Evolutionary conservation across 345 rosid genomes (phyloP), one percentile per base, ranked within the genome.

Genomic region (Conringia planisiliqua): DNA sequence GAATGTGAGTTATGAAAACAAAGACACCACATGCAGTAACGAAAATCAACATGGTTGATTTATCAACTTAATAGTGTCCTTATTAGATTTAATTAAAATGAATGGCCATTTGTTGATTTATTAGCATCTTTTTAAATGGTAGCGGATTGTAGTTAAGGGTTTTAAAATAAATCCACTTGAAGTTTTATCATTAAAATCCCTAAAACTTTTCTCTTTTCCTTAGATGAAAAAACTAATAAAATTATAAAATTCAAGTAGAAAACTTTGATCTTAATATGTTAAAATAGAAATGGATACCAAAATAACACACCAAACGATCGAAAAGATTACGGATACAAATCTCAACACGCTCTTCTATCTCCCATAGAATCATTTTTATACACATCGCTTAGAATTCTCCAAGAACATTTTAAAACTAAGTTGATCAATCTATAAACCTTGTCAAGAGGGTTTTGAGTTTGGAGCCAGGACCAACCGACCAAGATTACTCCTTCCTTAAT

Each of bases 291-390:
- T 44, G 40, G 40, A 47, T 17, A 58, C 52, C 7, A 57, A 73
- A 43, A 65, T 20, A 63, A 63, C 65, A 73, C 65, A 74, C 72
- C 59, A 36, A 26, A 58, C 13, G 60, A 73, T 65, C 11, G 62
- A 62, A 62, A 30, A 5, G 70, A 63, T 22, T 32, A 57, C 24
- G 66, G 24, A 58, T 2, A 26, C 54, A 67, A 67, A 75, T 46
- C 78, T 48, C 59, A 67, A 74, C 33, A 74, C 22, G 9, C 68
- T 58, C 44, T 27, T 27, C 57, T 66, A 74, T 26, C 40, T 66
- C 18, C 50, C 43, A 56, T 36, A 57, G 9, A 66, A 66, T 35
- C 26, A 18, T 5, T 44, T 44, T 29, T 74, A 48, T 59, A 59
- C 68, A 60, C 35, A 39, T 67, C 20, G 36, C 68, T 59, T 47